Evolutionary conservation across 495 filamentous ascomycete species (phyloP).

Genomic region (Pyrenula massariospora): DNA sequence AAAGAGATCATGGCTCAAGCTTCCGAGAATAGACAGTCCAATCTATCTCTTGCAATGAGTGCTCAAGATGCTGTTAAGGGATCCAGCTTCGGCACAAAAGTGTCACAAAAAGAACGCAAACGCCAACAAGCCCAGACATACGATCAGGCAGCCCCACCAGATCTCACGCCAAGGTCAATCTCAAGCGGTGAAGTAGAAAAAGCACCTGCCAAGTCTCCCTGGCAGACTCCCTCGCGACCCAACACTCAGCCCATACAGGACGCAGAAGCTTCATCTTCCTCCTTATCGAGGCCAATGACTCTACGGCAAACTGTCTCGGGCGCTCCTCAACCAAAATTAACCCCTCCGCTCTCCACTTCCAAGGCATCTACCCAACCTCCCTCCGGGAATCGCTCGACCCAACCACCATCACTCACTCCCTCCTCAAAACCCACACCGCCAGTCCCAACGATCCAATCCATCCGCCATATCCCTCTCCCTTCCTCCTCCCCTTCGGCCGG

Average conservation of each 20-base stretch:
- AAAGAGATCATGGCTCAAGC: slow-evolving; percentile 78
- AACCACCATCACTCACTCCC: slow-evolving; percentile 9
- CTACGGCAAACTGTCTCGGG: slow-evolving; percentile 52
- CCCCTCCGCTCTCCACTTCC: slow-evolving; percentile 16
- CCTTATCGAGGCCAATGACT: slow-evolving; percentile 35
- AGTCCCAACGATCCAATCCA: slow-evolving; percentile 29
- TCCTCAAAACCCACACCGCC: slow-evolving; percentile 11
- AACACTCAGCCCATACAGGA: slow-evolving; percentile 13
- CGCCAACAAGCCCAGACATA: slow-evolving; percentile 52
- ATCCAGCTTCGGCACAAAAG: slow-evolving; percentile 32
- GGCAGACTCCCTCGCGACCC: slow-evolving; percentile 43
- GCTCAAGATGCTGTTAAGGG: slow-evolving; percentile 24
- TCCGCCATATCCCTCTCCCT: slow-evolving; percentile 32
- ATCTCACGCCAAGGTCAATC: not conserved
- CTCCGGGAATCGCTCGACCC: slow-evolving; percentile 13
- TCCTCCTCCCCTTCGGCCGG: slow-evolving; percentile 30
- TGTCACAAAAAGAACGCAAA: slow-evolving; percentile 83
- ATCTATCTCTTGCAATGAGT: slow-evolving; percentile 58
- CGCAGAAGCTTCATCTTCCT: slow-evolving; percentile 2
- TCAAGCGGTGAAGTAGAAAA: not conserved
- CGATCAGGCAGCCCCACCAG: slow-evolving; percentile 31
- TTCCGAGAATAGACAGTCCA: slow-evolving; percentile 48
- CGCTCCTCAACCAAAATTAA: slow-evolving; percentile 20
- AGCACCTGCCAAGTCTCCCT: slow-evolving; percentile 43
- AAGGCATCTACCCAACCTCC: slow-evolving; percentile 12